phyloP scores from a whole-genome alignment of 2,329 filamentous ascomycete genomes.

The Monilinia vaccinii-corymbosi region DNA sequence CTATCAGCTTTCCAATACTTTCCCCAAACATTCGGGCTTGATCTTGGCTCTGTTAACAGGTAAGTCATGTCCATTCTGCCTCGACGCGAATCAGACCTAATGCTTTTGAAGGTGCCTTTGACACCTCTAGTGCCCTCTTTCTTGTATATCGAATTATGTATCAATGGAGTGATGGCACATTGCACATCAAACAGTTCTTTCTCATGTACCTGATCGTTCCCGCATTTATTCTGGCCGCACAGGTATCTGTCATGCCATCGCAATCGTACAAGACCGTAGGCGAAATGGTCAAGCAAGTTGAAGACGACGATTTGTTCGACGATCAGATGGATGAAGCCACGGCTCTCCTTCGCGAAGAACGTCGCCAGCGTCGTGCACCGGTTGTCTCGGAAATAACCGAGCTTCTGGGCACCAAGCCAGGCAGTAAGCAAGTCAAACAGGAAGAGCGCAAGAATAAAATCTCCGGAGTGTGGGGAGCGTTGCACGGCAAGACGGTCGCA shows the following conservation, averaged over 20 bases:
- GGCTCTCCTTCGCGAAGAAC: constrained; percentile 34
- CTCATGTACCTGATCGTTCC: constrained; percentile 64
- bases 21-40: constrained; percentile 66
- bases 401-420: constrained; percentile 58
- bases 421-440: constrained; percentile 51
- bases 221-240: constrained; percentile 51
- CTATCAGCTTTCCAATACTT: constrained; percentile 78
- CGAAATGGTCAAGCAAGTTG: constrained; percentile 68
- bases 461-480: constrained; percentile 71
- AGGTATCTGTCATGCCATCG: constrained; percentile 63
- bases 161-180: constrained; percentile 44
- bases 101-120: constrained; percentile 50
- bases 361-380: constrained; percentile 35
- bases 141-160: constrained; percentile 65
- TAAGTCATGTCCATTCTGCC: background rate
- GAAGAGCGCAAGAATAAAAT: constrained; percentile 62
- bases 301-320: constrained; percentile 40
- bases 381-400: constrained; percentile 58
- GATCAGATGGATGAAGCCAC: constrained; percentile 47
- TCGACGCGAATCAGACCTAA: background rate
- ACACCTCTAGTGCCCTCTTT: constrained; percentile 72
- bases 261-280: constrained; percentile 79
- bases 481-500: constrained; percentile 62
- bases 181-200: constrained; percentile 63
- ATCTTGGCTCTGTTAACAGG: constrained; percentile 70